These are phyloP conservation scores for Reticulascus tulasneorum DNA, from an alignment of 2,329 filamentous ascomycete species.

Conservation along the genomic window DNA sequence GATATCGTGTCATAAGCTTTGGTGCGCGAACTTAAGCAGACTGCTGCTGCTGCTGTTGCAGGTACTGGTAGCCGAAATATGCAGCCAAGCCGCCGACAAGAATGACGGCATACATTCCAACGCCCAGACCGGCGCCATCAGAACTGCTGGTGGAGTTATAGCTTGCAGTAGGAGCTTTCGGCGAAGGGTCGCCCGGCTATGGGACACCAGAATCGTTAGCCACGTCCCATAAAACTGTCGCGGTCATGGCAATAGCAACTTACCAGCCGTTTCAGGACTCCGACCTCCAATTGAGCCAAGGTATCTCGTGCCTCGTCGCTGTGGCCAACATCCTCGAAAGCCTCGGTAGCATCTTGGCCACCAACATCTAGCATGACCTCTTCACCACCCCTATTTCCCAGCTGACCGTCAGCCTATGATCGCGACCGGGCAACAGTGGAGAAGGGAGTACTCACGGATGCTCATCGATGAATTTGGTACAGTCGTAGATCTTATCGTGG, in stretches of 20 bases:
- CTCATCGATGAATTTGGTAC: conserved; percentile 88
- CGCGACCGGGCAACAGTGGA: conserved; percentile 4
- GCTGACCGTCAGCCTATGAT: conserved; percentile 8
- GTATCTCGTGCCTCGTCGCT: conserved; percentile 97
- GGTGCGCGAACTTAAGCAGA: conserved; percentile 14
- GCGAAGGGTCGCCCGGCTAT: conserved; percentile 74
- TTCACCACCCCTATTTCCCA: conserved; percentile 93
- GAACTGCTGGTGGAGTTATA: conserved; percentile 44
- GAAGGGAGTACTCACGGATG: conserved; percentile 63
- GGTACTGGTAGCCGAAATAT: conserved; percentile 82
- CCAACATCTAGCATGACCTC: conserved; percentile 95
- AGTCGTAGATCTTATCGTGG: conserved; percentile 95
- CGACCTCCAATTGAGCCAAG: conserved; percentile 71
- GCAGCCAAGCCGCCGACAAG: conserved; percentile 72
- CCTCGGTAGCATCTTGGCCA: conserved; percentile 94
- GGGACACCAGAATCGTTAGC: background rate
- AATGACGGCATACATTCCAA: conserved; percentile 78
- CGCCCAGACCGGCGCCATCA: conserved; percentile 57
- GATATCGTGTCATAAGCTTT: background rate
- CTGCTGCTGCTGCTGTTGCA: conserved; percentile 54
- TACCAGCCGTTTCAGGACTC: conserved; percentile 77
- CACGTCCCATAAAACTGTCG: background rate
- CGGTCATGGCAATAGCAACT: conserved; percentile 23
- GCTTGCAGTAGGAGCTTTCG: conserved; percentile 54
- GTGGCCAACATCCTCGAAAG: conserved; percentile 99